phyloP scores from a whole-genome alignment of 306 rosid genomes.

The Sindora glabra region DNA sequence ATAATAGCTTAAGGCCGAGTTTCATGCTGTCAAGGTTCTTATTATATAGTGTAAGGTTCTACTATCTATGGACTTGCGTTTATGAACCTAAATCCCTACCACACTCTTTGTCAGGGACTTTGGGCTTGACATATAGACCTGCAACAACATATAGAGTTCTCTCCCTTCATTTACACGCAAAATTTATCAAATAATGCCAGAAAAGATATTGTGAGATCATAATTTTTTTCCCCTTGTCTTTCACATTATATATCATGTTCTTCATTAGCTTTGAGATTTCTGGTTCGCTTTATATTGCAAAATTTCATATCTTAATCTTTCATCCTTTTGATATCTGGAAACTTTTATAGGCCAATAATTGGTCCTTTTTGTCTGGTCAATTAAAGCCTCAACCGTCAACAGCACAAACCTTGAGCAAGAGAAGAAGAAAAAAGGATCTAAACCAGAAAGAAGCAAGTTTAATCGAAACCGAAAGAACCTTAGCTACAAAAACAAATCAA shows the following conservation, averaged over 20 bases:
- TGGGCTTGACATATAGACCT: conserved; percentile 3
- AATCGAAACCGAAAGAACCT: neutral
- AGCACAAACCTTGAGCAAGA: no score
- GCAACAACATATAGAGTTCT: conserved; percentile 4
- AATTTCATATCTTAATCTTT: no score
- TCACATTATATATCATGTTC: no score
- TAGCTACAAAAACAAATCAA: neutral
- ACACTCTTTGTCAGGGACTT: conserved; percentile 7
- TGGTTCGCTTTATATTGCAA: no score
- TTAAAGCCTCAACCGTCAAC: no score
- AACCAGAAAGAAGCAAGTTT: neutral
- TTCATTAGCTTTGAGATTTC: no score
- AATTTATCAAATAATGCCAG: no score
- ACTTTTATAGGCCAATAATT: no score
- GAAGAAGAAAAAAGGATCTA: neutral
- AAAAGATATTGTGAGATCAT: no score
- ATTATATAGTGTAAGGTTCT: neutral
- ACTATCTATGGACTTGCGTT: conserved; percentile 7
- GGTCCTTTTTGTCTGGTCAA: no score
- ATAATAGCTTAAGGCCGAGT: neutral
- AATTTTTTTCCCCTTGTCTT: no score
- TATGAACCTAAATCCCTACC: conserved; percentile 17
- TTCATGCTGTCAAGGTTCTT: neutral
- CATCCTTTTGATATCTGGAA: no score
- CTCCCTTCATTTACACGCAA: neutral